Evolutionary conservation across 2,329 filamentous ascomycete genomes (phyloP), one percentile per base, ranked within the genome.

Genomic region (Alternaria conjuncta): DNA sequence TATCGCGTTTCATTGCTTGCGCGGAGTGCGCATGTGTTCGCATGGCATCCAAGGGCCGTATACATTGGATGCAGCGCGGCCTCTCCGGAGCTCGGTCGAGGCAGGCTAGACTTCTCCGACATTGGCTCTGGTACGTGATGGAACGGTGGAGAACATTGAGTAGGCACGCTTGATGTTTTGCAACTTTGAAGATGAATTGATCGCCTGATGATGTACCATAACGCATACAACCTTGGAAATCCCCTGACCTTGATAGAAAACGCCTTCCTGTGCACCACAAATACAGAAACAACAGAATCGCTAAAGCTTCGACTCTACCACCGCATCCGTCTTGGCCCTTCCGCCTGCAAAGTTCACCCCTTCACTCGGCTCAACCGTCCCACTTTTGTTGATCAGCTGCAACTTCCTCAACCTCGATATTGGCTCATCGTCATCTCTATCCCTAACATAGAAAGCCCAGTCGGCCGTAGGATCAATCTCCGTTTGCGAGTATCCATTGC

Each of bases 401-500:
- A 79, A 36, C 68, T 71, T 76, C 54, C 63, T 58, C 23, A 69
- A 54, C 51, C 73, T 64, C 3, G 67, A 71, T 1, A 79, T 54
- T 12, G 75, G 75, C 66, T 74, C 75, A 23, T 75, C 76, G 28
- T 79, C 75, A 61, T 80, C 78, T 21, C 66, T 21, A 1, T 79
- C 75, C 9, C 77, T 60, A 6, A 80, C 75, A 61, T 80, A 80
- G 55, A 70, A 80, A 12, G 71, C 78, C 77, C 75, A 76, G 46
- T 80, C 77, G 5, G 75, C 75, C 9, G 75, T 78, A 3, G 65
- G 67, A 66, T 79, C 77, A 20, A 80, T 62, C 64, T 81, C 76
- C 11, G 72, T 76, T 61, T 77, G 77, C 13, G 65, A 64, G 59
- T 76, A 77, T 18, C 79, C 79, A 66, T 81, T 81, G 8, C 80